Conservation (phyloP, 1,284 basidiomycete genomes). For the Tilletia walkeri region DNA sequence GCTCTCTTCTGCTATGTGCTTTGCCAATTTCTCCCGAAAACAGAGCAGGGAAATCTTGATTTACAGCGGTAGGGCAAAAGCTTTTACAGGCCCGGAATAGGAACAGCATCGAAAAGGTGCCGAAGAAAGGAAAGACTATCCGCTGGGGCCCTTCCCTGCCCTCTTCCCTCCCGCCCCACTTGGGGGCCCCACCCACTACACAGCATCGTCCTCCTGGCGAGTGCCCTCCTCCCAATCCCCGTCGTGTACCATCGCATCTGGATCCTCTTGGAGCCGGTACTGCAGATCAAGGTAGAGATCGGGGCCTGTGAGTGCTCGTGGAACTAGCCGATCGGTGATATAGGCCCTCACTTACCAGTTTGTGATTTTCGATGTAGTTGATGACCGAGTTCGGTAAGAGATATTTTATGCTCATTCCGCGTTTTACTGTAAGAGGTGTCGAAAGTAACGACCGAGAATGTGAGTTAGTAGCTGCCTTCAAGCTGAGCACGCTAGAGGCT, state of each 20-base stretch:
- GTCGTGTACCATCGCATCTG: slow-evolving; percentile 11
- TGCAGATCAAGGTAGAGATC: background rate
- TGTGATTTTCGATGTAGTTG: slow-evolving; percentile 85
- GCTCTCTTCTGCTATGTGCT: too few species aligned
- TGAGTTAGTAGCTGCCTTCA: background rate
- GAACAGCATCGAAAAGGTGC: too few species aligned
- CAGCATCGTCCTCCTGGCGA: slow-evolving; percentile 5
- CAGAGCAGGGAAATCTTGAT: too few species aligned
- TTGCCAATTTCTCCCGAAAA: too few species aligned
- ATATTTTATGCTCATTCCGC: slow-evolving; percentile 83
- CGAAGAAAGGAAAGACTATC: too few species aligned
- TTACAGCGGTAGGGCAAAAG: too few species aligned
- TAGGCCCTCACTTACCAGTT: slow-evolving; percentile 48
- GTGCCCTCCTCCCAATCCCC: slow-evolving; percentile 7
- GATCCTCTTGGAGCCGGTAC: slow-evolving; percentile 10
- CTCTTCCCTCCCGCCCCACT: too few species aligned
- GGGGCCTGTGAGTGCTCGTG: background rate
- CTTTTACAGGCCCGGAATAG: too few species aligned
- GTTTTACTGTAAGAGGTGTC: background rate
- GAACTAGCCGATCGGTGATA: too few species aligned
- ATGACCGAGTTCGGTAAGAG: slow-evolving; percentile 87
- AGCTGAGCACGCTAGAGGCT: background rate
- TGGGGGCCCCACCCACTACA: background rate
- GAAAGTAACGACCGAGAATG: background rate
- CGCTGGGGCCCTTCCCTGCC: too few species aligned